Conservation (phyloP, 2,329 filamentous ascomycete species). For the Aspergillus brunneoviolaceus region DNA sequence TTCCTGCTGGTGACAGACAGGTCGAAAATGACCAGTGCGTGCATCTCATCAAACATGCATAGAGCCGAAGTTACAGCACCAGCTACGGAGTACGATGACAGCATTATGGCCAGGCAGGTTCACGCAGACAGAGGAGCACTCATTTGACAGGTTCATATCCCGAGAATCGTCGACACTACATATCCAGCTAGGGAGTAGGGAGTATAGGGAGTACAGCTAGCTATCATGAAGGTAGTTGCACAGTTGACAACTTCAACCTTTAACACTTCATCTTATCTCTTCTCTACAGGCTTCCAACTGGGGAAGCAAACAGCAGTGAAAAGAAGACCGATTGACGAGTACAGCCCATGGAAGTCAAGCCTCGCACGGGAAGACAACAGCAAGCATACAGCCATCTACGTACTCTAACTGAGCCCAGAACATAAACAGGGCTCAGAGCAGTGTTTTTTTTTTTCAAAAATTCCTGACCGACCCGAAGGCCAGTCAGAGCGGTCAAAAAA, state of each 20-base stretch:
- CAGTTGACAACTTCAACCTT: no score
- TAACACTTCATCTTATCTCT: constrained; percentile 22
- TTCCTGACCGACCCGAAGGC: constrained; percentile 71
- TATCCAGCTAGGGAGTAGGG: no score
- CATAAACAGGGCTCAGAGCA: constrained; percentile 26
- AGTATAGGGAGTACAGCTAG: no score
- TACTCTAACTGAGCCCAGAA: constrained; percentile 19
- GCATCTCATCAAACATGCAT: background rate
- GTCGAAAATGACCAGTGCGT: background rate
- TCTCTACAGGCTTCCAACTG: constrained; percentile 39
- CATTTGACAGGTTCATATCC: no score
- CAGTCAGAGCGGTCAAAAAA: constrained; percentile 72
- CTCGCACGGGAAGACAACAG: background rate
- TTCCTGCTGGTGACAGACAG: background rate
- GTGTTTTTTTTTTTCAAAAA: constrained; percentile 64
- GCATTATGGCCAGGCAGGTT: no score
- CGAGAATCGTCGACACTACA: no score
- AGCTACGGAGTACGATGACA: no score
- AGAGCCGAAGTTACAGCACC: no score
- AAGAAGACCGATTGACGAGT: constrained; percentile 33
- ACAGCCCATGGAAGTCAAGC: background rate
- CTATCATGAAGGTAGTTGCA: no score
- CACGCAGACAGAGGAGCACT: no score
- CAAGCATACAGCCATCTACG: constrained; percentile 5
- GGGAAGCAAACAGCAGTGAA: constrained; percentile 39